These are phyloP conservation scores for Fraxinus sp. DNA, from an alignment of 305 asterid genomes.

Conservation along the genomic window DNA sequence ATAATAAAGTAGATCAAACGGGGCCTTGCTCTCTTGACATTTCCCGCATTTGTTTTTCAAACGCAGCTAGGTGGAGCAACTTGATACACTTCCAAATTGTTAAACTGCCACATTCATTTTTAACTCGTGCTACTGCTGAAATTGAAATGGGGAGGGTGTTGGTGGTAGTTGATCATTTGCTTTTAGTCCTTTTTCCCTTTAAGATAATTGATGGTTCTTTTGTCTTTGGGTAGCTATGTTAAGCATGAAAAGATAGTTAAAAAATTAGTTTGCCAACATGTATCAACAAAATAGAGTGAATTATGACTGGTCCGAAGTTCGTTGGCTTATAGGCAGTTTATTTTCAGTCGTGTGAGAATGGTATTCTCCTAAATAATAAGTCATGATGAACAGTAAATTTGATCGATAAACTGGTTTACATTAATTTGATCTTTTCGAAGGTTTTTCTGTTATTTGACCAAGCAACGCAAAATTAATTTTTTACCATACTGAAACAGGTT, in stretches of 20 bases:
- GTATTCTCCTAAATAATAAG: background rate
- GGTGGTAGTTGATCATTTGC: background rate
- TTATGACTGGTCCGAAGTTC: background rate
- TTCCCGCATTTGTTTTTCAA: background rate
- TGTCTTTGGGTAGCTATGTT: background rate
- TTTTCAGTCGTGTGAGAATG: background rate
- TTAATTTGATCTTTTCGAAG: background rate
- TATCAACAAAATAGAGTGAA: background rate
- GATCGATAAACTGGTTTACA: background rate
- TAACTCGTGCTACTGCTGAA: background rate
- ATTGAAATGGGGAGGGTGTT: background rate
- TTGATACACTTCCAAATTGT: background rate
- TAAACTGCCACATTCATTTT: background rate
- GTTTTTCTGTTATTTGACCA: background rate
- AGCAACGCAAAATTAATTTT: background rate
- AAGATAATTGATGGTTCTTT: background rate
- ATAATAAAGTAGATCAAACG: no score
- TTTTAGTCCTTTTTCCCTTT: background rate
- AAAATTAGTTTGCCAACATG: background rate
- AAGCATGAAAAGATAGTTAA: background rate
- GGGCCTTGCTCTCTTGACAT: background rate
- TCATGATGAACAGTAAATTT: background rate
- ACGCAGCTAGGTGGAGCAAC: background rate
- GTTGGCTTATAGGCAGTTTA: background rate
- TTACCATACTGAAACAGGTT: conserved; percentile 3